These are phyloP conservation scores for Schwanniomyces pseudopolymorphus DNA, from an alignment of 805 yeast genomes.

Conservation along the genomic window DNA sequence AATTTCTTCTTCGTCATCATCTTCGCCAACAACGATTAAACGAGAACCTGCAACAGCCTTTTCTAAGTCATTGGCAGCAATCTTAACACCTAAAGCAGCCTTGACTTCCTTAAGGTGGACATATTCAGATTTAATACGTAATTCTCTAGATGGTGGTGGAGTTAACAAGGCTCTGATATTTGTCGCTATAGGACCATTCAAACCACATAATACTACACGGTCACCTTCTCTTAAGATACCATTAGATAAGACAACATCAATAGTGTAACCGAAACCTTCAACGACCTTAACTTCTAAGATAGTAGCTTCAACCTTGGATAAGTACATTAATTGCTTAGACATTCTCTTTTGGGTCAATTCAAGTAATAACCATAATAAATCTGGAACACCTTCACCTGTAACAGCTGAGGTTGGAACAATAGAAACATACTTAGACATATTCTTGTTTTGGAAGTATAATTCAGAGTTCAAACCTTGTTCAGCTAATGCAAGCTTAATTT, in stretches of 20 bases:
- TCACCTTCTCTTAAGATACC: slow-evolving; percentile 96
- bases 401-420: slow-evolving; percentile 98
- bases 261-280: slow-evolving; percentile 98
- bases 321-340: slow-evolving; percentile 97
- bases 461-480: slow-evolving; percentile 99
- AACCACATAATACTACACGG: slow-evolving; percentile 91
- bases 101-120: slow-evolving; percentile 96
- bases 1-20: slow-evolving; percentile 95
- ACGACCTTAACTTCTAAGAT: slow-evolving; percentile 95
- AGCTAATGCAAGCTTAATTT: slow-evolving; percentile 86
- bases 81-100: slow-evolving; percentile 98
- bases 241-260: slow-evolving; percentile 95
- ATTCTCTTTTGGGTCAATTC: slow-evolving; percentile 97
- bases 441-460: slow-evolving; percentile 91
- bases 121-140: slow-evolving; percentile 95
- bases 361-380: slow-evolving; percentile 89
- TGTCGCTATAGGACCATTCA: slow-evolving; percentile 97
- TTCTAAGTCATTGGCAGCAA: slow-evolving; percentile 96
- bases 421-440: slow-evolving; percentile 89
- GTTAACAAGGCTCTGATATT: slow-evolving; percentile 93
- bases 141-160: slow-evolving; percentile 95
- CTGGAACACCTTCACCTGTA: slow-evolving; percentile 99
- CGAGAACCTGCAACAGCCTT: slow-evolving; percentile 99
- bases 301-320: slow-evolving; percentile 93
- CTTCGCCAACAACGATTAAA: slow-evolving; percentile 90